Percentiles rank a stretch among this genome's conserved stretches.
Evolutionary conservation across 805 yeast genomes (phyloP).

Genomic region (Teunomyces lycoperdinae): DNA sequence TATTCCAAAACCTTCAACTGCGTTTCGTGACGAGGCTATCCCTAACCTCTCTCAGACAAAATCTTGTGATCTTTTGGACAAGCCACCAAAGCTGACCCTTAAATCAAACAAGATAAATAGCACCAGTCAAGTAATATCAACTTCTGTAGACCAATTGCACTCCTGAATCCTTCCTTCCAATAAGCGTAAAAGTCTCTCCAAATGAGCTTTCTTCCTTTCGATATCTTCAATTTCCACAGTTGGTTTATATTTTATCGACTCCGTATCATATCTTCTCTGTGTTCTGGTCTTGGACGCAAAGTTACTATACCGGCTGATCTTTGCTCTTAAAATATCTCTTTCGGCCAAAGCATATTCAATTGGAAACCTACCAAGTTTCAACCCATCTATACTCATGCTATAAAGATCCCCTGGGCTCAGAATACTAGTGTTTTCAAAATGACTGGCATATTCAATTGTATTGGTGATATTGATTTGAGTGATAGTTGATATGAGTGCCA

Average conservation of each 20-base stretch:
- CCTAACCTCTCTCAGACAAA: too few species aligned
- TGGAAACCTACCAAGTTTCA: not conserved
- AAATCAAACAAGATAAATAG: too few species aligned
- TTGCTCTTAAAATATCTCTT: not conserved
- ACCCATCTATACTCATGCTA: not conserved
- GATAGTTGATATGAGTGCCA: not conserved
- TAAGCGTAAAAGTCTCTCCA: not conserved
- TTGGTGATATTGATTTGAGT: not conserved
- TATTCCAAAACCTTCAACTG: not conserved
- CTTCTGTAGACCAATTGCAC: not conserved
- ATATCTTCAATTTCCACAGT: not conserved
- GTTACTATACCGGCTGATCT: not conserved
- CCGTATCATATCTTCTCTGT: not conserved
- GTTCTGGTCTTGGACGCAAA: not conserved
- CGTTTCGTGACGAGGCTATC: too few species aligned
- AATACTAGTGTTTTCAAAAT: not conserved
- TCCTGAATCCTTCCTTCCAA: not conserved
- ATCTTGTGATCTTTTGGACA: too few species aligned
- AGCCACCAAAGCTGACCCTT: not conserved
- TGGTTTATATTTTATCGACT: not conserved
- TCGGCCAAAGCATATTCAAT: slow-evolving; percentile 2
- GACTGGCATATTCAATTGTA: not conserved
- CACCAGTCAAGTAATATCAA: not conserved
- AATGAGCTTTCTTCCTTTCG: not conserved
- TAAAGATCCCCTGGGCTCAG: not conserved